A percentile compares a stretch with the other conserved stretches of the same genome.
Evolutionary conservation across 2,329 filamentous ascomycete species (phyloP).

Genomic region (Penicillium freii): DNA sequence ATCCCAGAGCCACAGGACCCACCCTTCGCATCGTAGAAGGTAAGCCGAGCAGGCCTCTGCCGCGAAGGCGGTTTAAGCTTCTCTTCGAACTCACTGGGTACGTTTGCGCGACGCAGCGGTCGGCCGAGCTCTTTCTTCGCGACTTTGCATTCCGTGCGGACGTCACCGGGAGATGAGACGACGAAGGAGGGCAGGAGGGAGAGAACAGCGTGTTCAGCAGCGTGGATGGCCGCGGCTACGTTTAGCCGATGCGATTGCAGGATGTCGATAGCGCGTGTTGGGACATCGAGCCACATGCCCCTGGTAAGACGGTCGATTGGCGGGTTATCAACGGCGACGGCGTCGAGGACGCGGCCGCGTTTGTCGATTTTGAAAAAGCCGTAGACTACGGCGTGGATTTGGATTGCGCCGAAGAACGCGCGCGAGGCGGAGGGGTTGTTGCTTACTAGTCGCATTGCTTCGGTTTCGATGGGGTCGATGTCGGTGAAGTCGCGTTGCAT

Average conservation of each 20-base stretch:
- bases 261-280: conserved; percentile 73
- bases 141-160: conserved; percentile 91
- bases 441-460: conserved; percentile 73
- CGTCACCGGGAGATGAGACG: conserved; percentile 83
- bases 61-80: conserved; percentile 46
- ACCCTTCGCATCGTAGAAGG: conserved; percentile 94
- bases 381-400: conserved; percentile 84
- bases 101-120: conserved; percentile 36
- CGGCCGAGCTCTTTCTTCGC: conserved; percentile 82
- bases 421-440: conserved; percentile 55
- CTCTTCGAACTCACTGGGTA: conserved; percentile 16
- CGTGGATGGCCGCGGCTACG: conserved; percentile 85
- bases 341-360: conserved; percentile 80
- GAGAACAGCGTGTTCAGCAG: conserved; percentile 87
- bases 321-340: conserved; percentile 88
- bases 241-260: conserved; percentile 71
- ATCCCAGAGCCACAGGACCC: conserved; percentile 81
- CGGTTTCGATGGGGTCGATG: conserved; percentile 88
- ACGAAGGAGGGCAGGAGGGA: conserved; percentile 88
- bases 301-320: conserved; percentile 81
- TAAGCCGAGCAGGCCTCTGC: conserved; percentile 82
- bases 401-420: conserved; percentile 83
- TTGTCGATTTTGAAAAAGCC: conserved; percentile 98
- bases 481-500: conserved; percentile 91
- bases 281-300: conserved; percentile 95